These are phyloP conservation scores for Septoria linicola DNA, from an alignment of 2,329 filamentous ascomycete genomes.

Conservation along the genomic window DNA sequence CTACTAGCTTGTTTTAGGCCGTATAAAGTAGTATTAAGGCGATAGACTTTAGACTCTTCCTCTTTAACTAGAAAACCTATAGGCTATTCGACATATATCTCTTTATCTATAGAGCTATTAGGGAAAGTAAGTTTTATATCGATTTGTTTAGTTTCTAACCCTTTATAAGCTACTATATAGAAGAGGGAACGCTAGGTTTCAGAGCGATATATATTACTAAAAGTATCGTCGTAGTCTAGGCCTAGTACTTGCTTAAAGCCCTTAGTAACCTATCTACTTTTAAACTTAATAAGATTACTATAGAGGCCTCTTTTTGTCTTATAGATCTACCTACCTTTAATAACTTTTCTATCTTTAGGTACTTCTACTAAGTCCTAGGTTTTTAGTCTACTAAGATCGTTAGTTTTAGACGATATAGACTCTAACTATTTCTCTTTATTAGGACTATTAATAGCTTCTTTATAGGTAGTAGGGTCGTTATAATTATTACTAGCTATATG, in stretches of 20 bases:
- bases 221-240: constrained; percentile 10
- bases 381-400: constrained; percentile 1
- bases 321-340: constrained; percentile 8
- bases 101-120: constrained; percentile 17
- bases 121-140: neutral
- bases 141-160: too few relatives aligned
- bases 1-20: constrained; percentile 14
- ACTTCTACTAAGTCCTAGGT: constrained; percentile 4
- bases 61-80: constrained; percentile 9
- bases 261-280: constrained; percentile 9
- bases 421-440: neutral
- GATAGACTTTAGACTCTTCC: constrained; percentile 7
- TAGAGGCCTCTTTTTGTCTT: constrained; percentile 4
- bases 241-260: constrained; percentile 7
- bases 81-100: constrained; percentile 11
- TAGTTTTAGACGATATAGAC: constrained; percentile 5
- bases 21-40: constrained; percentile 12
- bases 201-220: constrained; percentile 6
- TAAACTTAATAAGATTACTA: constrained; percentile 3
- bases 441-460: constrained; percentile 5
- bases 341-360: constrained; percentile 1
- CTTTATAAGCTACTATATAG: too few relatives aligned
- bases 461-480: constrained; percentile 10
- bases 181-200: neutral
- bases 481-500: neutral